Base-by-base conservation (phyloP, 306 rosid species). In the Pyrus communis region DNA sequence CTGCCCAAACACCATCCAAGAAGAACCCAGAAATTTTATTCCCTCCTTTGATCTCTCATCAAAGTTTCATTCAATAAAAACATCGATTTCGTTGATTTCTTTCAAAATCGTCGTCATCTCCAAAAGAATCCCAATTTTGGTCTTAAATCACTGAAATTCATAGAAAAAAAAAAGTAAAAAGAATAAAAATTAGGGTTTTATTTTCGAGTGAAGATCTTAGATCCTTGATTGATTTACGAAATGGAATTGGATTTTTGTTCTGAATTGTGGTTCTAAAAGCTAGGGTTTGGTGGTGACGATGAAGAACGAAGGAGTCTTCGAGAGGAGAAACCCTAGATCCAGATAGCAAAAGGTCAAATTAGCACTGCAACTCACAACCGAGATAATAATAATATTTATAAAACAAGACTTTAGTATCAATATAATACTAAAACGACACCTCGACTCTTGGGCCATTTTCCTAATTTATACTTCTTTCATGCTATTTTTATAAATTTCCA, bases 281-380 rank as follows among this genome's bases (percentile, higher is more conserved):
- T 88, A 95, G 97, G 99, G 91, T 87, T 49, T 27, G 69, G 68
- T 43, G 77, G 31, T 52, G 80, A 76, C 76, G 86, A 15, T 19
- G 70, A 82, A 45, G 84, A 78, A 63, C 83, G 75, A 15, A 67
- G 75, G 27, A 82, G 82, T 83, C 84, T 88, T 82, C 86, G 80
- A 79, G 82, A 75, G 72, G 82, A 66, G 86, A 92, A 96, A 90
- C 98, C 99, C 99, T 95, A 95, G 97, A 95, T 92, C 97, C 97
- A 85, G 98, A 91, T 88, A 84, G 88, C 89, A 88, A 85, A 87
- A 88, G 91, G 93, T 95, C 97, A 86, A 88, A 95, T 80, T 74
- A 68, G 84, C 84, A 74, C 82, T 28, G 72, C 75, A 67, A 64
- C 51, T 80, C 86, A 6, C 58, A 45, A 46, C 83, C 64, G 75